These are phyloP conservation scores for Ajuga chamaepitys DNA, from an alignment of 257 asterid species.

Conservation along the genomic window DNA sequence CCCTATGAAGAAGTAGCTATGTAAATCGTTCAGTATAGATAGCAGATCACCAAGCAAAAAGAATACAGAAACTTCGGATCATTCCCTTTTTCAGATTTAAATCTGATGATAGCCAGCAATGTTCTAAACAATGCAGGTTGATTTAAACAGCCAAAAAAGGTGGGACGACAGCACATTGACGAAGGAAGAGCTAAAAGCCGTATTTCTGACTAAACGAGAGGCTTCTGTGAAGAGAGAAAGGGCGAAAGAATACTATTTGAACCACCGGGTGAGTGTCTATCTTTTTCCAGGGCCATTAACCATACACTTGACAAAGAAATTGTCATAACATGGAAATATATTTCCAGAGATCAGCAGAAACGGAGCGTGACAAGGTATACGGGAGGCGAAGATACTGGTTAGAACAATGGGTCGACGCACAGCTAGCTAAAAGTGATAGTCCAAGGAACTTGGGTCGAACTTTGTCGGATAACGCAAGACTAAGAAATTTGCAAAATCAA, in stretches of 20 bases:
- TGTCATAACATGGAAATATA: background rate
- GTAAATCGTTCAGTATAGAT: background rate
- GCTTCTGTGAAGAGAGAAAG: slow-evolving; percentile 74
- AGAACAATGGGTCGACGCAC: slow-evolving; percentile 87
- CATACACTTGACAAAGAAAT: background rate
- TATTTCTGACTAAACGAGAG: slow-evolving; percentile 52
- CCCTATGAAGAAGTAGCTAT: background rate
- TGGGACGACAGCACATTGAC: slow-evolving; percentile 76
- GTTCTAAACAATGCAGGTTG: slow-evolving; percentile 41
- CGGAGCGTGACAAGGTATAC: slow-evolving; percentile 50
- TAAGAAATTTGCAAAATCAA: slow-evolving; percentile 32
- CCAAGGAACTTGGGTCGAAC: slow-evolving; percentile 24
- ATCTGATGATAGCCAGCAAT: too few relatives aligned
- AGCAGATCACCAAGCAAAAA: background rate
- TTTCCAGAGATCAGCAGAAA: slow-evolving; percentile 77
- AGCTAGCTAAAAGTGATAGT: slow-evolving; percentile 57
- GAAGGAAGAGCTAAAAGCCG: slow-evolving; percentile 49
- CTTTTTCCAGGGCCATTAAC: background rate
- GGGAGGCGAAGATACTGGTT: slow-evolving; percentile 71
- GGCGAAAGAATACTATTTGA: slow-evolving; percentile 64
- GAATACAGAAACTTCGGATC: too few relatives aligned
- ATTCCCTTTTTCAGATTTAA: too few relatives aligned
- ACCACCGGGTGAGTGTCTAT: slow-evolving; percentile 61
- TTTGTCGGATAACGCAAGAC: slow-evolving; percentile 31
- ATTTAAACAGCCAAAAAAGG: slow-evolving; percentile 62